Conservation (phyloP, 2,329 filamentous ascomycete species). For the Ceratocystis cubensis region DNA sequence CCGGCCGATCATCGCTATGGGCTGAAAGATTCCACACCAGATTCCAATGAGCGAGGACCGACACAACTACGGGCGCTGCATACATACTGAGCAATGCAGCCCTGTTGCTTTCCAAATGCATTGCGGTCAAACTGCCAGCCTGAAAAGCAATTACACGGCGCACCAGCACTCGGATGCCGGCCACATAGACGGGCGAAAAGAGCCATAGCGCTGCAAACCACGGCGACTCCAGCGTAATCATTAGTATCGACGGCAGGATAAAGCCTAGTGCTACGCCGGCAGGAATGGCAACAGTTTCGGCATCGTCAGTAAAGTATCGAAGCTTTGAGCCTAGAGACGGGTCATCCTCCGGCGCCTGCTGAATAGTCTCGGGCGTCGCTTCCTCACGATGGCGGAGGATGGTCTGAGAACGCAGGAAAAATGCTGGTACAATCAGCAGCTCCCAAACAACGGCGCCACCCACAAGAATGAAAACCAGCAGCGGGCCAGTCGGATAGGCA, state of each 20-base stretch:
- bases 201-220: constrained; percentile 36
- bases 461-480: constrained; percentile 38
- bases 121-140: constrained; percentile 14
- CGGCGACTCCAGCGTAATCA: constrained; percentile 34
- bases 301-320: constrained; percentile 31
- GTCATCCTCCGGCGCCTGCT: constrained; percentile 24
- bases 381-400: constrained; percentile 27
- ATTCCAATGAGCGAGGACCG: constrained; percentile 33
- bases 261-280: constrained; percentile 37
- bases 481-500: constrained; percentile 31
- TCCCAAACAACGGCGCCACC: constrained; percentile 42
- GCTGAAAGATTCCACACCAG: constrained; percentile 31
- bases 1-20: constrained; percentile 34
- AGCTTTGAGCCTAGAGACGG: constrained; percentile 26
- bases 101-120: constrained; percentile 34
- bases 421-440: constrained; percentile 39
- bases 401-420: constrained; percentile 33
- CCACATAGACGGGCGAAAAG: constrained; percentile 40
- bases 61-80: constrained; percentile 34
- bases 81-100: constrained; percentile 34
- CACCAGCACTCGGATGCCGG: constrained; percentile 32
- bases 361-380: constrained; percentile 22
- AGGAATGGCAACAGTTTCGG: constrained; percentile 47
- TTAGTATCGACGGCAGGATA: constrained; percentile 34
- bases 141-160: constrained; percentile 25